Conservation (phyloP, 2,329 filamentous ascomycete genomes). For the Trichoderma asperellum region DNA sequence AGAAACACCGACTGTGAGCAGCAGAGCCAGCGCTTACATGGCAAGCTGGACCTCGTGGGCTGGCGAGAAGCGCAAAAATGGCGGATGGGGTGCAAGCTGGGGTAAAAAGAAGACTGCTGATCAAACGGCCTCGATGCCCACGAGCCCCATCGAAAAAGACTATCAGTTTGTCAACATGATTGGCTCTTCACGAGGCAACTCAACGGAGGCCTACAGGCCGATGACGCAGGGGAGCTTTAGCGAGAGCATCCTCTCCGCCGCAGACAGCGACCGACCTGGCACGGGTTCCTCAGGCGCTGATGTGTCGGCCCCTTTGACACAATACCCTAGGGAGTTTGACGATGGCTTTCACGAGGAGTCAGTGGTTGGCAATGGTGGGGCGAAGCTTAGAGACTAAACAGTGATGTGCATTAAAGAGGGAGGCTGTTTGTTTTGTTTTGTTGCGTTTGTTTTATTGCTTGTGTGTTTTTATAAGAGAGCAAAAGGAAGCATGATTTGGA, state of each 20-base stretch:
- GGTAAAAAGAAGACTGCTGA: conserved; percentile 41
- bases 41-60: conserved; percentile 72
- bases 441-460: not conserved
- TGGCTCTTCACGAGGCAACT: conserved; percentile 35
- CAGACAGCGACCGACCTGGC: conserved; percentile 38
- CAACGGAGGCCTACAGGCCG: conserved; percentile 40
- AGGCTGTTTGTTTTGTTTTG: not conserved
- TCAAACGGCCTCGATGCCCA: conserved; percentile 40
- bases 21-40: conserved; percentile 65
- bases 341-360: conserved; percentile 26
- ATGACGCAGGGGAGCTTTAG: conserved; percentile 49
- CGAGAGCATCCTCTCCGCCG: conserved; percentile 51
- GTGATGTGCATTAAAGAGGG: not conserved
- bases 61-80: conserved; percentile 71
- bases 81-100: conserved; percentile 50
- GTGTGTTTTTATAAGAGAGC: not conserved
- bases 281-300: conserved; percentile 31
- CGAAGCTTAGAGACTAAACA: conserved; percentile 6
- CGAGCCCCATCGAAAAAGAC: conserved; percentile 45
- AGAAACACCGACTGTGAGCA: conserved; percentile 54
- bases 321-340: conserved; percentile 22
- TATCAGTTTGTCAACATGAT: conserved; percentile 45
- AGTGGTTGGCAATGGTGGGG: conserved; percentile 21
- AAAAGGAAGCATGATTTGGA: not conserved
- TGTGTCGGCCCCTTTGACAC: conserved; percentile 7